Evolutionary conservation across 1,139 yeast genomes (phyloP), one percentile per base, ranked within the genome.

Genomic region (Zygotorulaspora mrakii): DNA sequence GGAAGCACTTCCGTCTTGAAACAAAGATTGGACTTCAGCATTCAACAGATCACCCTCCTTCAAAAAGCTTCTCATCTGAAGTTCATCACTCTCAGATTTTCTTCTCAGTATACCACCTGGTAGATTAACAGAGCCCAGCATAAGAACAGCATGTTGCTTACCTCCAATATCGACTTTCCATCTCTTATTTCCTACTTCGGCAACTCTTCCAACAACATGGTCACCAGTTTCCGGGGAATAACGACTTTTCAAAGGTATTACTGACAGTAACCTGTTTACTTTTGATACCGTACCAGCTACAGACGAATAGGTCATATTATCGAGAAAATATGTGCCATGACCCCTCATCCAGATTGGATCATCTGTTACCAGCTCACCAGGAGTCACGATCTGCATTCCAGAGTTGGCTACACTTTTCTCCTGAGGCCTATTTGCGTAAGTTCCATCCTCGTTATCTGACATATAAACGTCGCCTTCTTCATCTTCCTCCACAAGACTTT

Each of bases 311-410:
- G 96, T 88, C 52, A 74, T 70, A 39, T 69, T 68, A 24, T 76
- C 76, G 29, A 82, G 67, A 48, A 82, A 79, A 61, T 87, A 91
- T 0, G 98, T 94, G 2, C 98, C 98, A 61, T 94, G 99, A 23
- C 98, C 99, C 61, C 95, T 78, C 98, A 94, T 94, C 96, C 97
- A 91, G 4, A 83, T 76, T 5, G 96, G 88, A 57, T 94, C 98
- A 54, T 85, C 94, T 0, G 98, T 91, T 12, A 94, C 86, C 41
- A 89, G 68, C 60, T 94, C 97, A n/a, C 99, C 99, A 0, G 99
- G 99, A 0, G 96, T 87, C 12, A 91, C 95, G 9, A 82, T 65
- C 13, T 62, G 56, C 10, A 55, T 53, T 26, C 57, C 63, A 3
- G 54, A 48, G 18, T 52, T 53, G 24, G 51, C 52, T 2, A 46